phyloP scores from a whole-genome alignment of 116 monocot species.

The Posidonia oceanica region DNA sequence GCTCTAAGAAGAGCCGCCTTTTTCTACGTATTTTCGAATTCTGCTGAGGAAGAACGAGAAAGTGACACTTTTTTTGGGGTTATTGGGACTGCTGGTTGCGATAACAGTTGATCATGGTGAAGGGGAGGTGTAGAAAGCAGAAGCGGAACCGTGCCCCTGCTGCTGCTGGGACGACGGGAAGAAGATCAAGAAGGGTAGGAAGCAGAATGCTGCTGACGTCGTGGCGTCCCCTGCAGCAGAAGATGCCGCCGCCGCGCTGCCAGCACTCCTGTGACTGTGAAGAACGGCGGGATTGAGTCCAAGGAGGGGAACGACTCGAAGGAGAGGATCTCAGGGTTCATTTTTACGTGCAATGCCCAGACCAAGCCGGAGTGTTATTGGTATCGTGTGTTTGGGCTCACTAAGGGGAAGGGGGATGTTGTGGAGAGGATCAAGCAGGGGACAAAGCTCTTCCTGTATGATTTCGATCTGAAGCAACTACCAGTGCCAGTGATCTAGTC shows the following conservation, averaged over 20 bases:
- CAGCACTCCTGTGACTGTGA: no score
- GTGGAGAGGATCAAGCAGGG: constrained; percentile 56
- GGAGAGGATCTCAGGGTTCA: constrained; percentile 54
- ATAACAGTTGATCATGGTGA: not conserved
- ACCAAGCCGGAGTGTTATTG: constrained; percentile 80
- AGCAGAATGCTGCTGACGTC: not conserved
- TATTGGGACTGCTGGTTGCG: not conserved
- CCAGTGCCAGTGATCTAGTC: no score
- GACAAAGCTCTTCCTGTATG: constrained; percentile 60
- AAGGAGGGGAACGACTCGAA: not conserved
- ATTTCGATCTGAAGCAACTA: constrained; percentile 50
- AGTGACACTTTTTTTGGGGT: not conserved
- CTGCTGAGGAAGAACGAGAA: no score
- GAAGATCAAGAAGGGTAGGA: constrained; percentile 5
- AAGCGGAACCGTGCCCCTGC: not conserved
- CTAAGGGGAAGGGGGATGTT: constrained; percentile 30
- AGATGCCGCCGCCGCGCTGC: not conserved
- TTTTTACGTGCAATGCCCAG: constrained; percentile 66
- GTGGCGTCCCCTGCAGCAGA: not conserved
- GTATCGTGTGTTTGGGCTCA: constrained; percentile 53
- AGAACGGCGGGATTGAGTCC: no score
- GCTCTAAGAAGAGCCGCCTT: no score
- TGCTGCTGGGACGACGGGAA: not conserved
- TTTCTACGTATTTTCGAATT: no score
- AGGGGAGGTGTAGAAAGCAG: not conserved